A percentile compares a stretch with the other conserved stretches of the same genome.
Conservation (phyloP, 2,329 filamentous ascomycete species). For the Hypoxylon sp. region DNA sequence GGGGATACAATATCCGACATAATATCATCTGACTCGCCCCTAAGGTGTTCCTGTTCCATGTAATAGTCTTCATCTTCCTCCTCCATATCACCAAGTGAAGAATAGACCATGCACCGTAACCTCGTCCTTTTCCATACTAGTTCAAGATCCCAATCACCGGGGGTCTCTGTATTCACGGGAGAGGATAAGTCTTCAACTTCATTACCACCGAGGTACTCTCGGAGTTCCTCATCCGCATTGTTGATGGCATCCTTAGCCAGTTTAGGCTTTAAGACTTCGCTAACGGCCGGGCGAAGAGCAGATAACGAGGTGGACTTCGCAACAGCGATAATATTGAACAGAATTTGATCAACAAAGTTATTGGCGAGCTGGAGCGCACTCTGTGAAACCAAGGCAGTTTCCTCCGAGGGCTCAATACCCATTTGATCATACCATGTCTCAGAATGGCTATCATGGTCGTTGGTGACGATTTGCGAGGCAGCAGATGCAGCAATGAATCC, state of each 20-base stretch:
- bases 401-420: constrained; percentile 74
- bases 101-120: constrained; percentile 98
- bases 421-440: constrained; percentile 79
- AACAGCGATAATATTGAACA: constrained; percentile 89
- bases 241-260: constrained; percentile 87
- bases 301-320: constrained; percentile 84
- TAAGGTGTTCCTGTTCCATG: constrained; percentile 83
- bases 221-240: constrained; percentile 87
- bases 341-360: constrained; percentile 90
- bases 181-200: constrained; percentile 80
- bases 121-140: constrained; percentile 94
- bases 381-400: constrained; percentile 80
- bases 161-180: constrained; percentile 66
- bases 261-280: constrained; percentile 89
- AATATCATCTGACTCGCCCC: constrained; percentile 69
- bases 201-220: constrained; percentile 85
- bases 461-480: constrained; percentile 91
- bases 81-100: constrained; percentile 94
- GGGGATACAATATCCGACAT: constrained; percentile 83
- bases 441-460: constrained; percentile 83
- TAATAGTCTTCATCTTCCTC: constrained; percentile 96
- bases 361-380: constrained; percentile 86
- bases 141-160: constrained; percentile 87
- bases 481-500: constrained; percentile 91
- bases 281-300: constrained; percentile 83